A percentile compares a stretch with the other conserved stretches of the same genome.
Conservation (phyloP, 768 basidiomycete species). For the Mycena haematopus region DNA sequence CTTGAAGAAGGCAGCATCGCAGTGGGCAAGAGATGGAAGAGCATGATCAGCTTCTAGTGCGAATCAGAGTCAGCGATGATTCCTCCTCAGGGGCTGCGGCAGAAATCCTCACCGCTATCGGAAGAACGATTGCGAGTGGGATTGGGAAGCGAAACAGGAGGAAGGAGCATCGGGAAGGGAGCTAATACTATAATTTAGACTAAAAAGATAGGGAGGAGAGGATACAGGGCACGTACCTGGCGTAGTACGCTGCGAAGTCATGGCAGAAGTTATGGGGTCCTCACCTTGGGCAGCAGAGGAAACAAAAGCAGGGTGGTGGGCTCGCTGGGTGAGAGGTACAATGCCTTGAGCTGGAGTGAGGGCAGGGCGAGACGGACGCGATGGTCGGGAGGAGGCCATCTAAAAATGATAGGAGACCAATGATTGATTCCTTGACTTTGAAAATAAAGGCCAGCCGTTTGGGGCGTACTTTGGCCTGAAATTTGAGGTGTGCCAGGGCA, state of each 20-base stretch:
- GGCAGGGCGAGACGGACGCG: neutral
- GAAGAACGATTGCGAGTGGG: neutral
- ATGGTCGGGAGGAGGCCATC: neutral
- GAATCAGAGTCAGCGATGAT: no score
- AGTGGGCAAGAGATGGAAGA: neutral
- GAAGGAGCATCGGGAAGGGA: neutral
- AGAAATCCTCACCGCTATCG: neutral
- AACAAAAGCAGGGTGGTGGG: neutral
- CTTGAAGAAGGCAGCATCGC: neutral
- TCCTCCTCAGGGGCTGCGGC: neutral
- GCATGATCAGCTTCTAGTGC: neutral
- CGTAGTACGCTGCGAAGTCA: neutral
- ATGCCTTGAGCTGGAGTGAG: neutral
- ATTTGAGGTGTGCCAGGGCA: neutral
- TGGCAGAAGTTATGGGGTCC: neutral
- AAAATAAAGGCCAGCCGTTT: neutral
- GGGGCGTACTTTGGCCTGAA: neutral
- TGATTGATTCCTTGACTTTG: no score
- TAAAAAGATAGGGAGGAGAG: neutral
- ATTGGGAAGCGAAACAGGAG: no score
- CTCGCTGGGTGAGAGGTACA: neutral
- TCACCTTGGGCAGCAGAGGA: neutral
- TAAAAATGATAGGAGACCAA: neutral
- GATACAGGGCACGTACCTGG: neutral
- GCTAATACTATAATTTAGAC: neutral